Base-by-base conservation (phyloP, 2,329 filamentous ascomycete species). In the Pseudogymnoascus destructans region DNA sequence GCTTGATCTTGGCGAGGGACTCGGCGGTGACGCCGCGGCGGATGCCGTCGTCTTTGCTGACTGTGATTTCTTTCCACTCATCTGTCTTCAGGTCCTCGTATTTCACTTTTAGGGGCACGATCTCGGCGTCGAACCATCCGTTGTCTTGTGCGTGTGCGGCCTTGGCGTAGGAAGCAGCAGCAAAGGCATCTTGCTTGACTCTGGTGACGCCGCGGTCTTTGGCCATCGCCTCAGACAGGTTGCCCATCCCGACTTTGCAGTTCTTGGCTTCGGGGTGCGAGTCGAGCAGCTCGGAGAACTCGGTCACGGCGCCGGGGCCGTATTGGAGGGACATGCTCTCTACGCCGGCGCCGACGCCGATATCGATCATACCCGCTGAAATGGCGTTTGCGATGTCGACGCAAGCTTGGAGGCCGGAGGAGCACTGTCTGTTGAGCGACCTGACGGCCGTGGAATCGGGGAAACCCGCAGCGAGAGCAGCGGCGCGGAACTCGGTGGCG, bases 221-320 rank as follows among this genome's bases (percentile, higher is more conserved):
- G 65, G 92, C 93, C 92, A 97, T 96, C 68, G 92, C 74, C 74
- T 98, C 93, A 25, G 89, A 95, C 55, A 97, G 78, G 9, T 90
- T 81, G 66, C 92, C 92, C 93, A 97, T 97, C 71, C 90, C 85
- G 2, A 97, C 92, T 76, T 95, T 96, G 84, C 93, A 98, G 80
- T 96, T 95, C 68, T 87, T 87, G 21, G 91, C 81, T 70, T 93
- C 86, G 63, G 82, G 79, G 77, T 92, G 80, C 66, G 77, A 80
- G 70, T 96, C 88, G 63, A 97, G 83, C 57, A 89, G 80, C 55
- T 95, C 89, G 27, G 88, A 93, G 79, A 97, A 96, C 73, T 97
- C 93, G 62, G 85, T 82, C 13, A 97, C 92, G 61, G 93, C 93
- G 46, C 77, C 78, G 21, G 92, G 91, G 32, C 85, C 93, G 71